phyloP scores from a whole-genome alignment of 129 eudicot species.

The carrot (Daucus carota) region DNA sequence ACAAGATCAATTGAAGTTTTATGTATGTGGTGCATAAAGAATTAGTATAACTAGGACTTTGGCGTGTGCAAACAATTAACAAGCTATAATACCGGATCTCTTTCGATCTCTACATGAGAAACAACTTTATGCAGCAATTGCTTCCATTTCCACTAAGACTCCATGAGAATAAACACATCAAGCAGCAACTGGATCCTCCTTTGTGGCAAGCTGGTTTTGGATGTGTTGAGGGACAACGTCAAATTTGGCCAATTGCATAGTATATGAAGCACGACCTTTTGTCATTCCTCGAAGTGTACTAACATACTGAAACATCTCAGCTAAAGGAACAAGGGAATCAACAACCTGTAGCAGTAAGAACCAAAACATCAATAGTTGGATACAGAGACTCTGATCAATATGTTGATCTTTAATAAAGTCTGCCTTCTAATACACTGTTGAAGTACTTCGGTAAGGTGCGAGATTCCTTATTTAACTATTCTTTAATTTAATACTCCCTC shows the following conservation, averaged over 20 bases:
- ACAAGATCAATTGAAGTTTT: slow-evolving; percentile 5
- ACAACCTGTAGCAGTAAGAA: slow-evolving; percentile 54
- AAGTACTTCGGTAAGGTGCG: not conserved
- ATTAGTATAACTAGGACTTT: slow-evolving; percentile 18
- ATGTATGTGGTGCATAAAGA: slow-evolving; percentile 8
- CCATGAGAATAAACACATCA: slow-evolving; percentile 16
- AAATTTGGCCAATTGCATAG: slow-evolving; percentile 87
- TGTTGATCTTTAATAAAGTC: not conserved
- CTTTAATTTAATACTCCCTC: not conserved
- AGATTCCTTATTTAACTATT: not conserved
- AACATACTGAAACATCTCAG: slow-evolving; percentile 95
- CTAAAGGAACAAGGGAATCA: slow-evolving; percentile 83
- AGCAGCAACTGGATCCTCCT: slow-evolving; percentile 83
- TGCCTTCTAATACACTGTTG: not conserved
- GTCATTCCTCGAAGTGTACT: slow-evolving; percentile 91
- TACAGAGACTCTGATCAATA: not conserved
- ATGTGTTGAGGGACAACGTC: slow-evolving; percentile 96
- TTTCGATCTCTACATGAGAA: slow-evolving; percentile 1
- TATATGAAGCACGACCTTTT: slow-evolving; percentile 94
- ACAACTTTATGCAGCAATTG: slow-evolving; percentile 28
- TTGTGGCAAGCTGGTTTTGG: slow-evolving; percentile 71
- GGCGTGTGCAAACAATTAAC: slow-evolving; percentile 12
- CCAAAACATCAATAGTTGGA: not conserved
- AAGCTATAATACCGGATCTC: slow-evolving; percentile 7
- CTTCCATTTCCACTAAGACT: not conserved